These are phyloP conservation scores for Pythium plurisporium DNA, from an alignment of 352 stramenopile species.

Conservation along the genomic window DNA sequence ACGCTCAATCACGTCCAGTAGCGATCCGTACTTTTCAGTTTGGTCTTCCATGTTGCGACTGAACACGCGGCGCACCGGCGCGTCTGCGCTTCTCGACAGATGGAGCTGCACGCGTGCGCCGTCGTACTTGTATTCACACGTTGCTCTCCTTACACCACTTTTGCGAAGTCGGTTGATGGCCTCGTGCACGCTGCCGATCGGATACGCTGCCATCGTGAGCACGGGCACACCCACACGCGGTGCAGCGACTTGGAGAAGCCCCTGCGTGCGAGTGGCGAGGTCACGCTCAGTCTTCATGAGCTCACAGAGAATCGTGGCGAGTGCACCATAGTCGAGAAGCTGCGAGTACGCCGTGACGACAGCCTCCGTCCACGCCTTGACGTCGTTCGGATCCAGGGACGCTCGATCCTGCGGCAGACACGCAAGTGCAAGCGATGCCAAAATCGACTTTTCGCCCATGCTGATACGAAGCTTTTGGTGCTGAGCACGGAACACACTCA, in stretches of 20 bases:
- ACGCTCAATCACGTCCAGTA: conserved; percentile 39
- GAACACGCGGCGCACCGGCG: conserved; percentile 52
- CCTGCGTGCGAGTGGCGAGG: conserved; percentile 22
- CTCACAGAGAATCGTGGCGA: conserved; percentile 37
- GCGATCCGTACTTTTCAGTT: conserved; percentile 56
- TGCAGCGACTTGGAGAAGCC: conserved; percentile 27
- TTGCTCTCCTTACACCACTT: conserved; percentile 28
- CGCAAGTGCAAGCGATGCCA: conserved; percentile 54
- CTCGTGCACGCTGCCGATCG: conserved; percentile 48
- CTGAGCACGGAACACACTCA: conserved; percentile 24
- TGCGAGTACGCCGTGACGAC: conserved; percentile 68
- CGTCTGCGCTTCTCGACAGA: conserved; percentile 3
- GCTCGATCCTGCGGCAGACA: conserved; percentile 14
- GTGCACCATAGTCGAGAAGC: conserved; percentile 52
- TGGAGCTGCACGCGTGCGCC: conserved; percentile 76
- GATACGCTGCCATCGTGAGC: conserved; percentile 78
- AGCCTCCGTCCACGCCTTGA: conserved; percentile 43
- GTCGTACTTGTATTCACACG: conserved; percentile 85
- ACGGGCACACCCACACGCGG: conserved; percentile 56
- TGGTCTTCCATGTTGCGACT: conserved; percentile 84
- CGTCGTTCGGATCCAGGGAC: conserved; percentile 19
- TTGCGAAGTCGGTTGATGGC: conserved; percentile 49
- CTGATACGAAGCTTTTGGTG: conserved; percentile 81
- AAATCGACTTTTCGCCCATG: conserved; percentile 79
- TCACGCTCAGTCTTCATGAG: conserved; percentile 14